Base-by-base conservation (phyloP, 495 filamentous ascomycete species). In the Elaphomyces granulatus region DNA sequence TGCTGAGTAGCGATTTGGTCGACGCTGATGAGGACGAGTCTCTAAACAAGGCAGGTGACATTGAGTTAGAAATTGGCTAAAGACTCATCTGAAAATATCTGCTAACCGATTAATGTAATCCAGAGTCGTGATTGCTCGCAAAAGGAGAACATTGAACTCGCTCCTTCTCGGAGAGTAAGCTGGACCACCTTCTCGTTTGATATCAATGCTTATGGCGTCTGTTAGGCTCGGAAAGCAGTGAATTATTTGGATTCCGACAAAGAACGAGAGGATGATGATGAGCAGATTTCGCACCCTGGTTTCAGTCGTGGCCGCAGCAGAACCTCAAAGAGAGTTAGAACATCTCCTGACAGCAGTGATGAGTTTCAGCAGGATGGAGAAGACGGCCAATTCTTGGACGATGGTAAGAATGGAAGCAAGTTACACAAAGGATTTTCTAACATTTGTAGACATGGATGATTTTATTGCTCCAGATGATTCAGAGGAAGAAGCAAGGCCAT, bases 401-500 rank as follows among this genome's bases (percentile, higher is more conserved):
- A 80, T 36, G 75, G 83, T 53, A 70, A 78, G 50, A 71, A 68
- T 62, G 61, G 9, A 7, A 15, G 34, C 45, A 48, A 34, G 19
- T 8, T 28, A 2, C 35, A 17, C 20, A 12, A 15, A 26, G 35
- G 19, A 18, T 20, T 2, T 34, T 18, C 50, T 66, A 41, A 61
- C 48, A 26, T 6, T 47, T 32, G 14, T 45, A 78, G 81, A 85
- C 42, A 75, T 87, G 68, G 84, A 78, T 40, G 83, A 93, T 51
- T 94, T 94, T 50, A 62, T 92, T 35, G 87, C 84, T 15, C 58
- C 72, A 7, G 84, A 87, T 33, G 86, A 90, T 33, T 81, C 70
- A 7, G 79, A 92, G 16, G 85, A 81, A n/a, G 81, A 87, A 40
- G 71, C 56, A 9, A 62, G 68, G 8, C 59, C 68, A 2, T 66